A percentile compares a stretch with the other conserved stretches of the same genome.
Evolutionary conservation across 208 protist species (phyloP).

Genomic region (Leishmania arabica): DNA sequence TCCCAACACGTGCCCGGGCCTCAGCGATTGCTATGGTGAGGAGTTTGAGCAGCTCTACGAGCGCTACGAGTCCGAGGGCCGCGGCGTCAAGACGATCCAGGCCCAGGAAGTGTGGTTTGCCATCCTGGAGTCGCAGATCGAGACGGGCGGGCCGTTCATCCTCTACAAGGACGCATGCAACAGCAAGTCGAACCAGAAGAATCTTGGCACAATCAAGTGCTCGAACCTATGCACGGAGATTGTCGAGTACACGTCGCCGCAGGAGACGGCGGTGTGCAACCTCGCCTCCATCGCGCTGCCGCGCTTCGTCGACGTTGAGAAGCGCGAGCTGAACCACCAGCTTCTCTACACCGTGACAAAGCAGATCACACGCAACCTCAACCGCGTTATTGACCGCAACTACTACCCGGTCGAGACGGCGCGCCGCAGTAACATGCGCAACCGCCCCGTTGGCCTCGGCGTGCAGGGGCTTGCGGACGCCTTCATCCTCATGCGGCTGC

Average conservation of each 20-base stretch:
- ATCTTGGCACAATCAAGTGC: conserved; percentile 99
- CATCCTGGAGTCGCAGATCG: conserved; percentile 98
- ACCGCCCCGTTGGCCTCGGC: conserved; percentile 98
- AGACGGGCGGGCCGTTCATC: conserved; percentile 99
- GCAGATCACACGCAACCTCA: conserved; percentile 96
- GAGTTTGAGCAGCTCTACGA: conserved; percentile 96
- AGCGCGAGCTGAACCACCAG: conserved; percentile 88
- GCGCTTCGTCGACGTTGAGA: conserved; percentile 92
- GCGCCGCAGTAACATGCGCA: conserved; percentile 93
- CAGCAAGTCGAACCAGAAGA: conserved; percentile 99
- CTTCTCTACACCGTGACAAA: conserved; percentile 92
- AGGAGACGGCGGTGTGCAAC: conserved; percentile 99
- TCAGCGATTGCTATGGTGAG: conserved; percentile 96
- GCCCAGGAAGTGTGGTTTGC: conserved; percentile 99
- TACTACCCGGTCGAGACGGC: conserved; percentile 98
- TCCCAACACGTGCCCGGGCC: conserved; percentile 95
- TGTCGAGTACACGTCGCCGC: conserved; percentile 97
- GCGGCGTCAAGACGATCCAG: conserved; percentile 83
- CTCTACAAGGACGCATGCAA: conserved; percentile 99
- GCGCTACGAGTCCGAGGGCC: conserved; percentile 93
- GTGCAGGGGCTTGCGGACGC: conserved; percentile 99
- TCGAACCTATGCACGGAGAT: conserved; percentile 99
- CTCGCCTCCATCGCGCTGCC: conserved; percentile 98
- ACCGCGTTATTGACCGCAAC: conserved; percentile 99
- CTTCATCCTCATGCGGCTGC: conserved; percentile 95